Base-by-base conservation (phyloP, 179 eudicot species). In the Beta lomatogona region DNA sequence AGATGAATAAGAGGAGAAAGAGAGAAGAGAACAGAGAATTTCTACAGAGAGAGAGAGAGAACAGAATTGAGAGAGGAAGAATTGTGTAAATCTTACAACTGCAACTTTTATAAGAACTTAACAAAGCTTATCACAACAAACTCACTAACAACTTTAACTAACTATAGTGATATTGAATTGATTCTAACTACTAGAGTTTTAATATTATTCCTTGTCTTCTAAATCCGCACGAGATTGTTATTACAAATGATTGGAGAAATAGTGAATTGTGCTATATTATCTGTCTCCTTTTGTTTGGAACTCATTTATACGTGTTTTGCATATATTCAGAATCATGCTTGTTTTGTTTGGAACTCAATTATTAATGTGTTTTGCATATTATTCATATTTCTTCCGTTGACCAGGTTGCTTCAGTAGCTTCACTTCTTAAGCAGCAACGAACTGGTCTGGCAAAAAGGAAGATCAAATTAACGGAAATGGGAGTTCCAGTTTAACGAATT, bases 331-430 rank as follows among this genome's bases (percentile, higher is more conserved):
- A 36, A 36, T 36, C 41, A 36, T 36, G 46, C 45, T 31, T 46
- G 19, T 66, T 18, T 66, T 44, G 73, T 44, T 44, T 1, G 48
- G 16, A 58, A 31, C 14, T 31, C 9, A 1, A 8, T 4, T 46
- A 31, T 1, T 77, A 21, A 16, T 73, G 16, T 19, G 9, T 73
- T 25, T 16, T 46, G 82, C 73, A 0, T 52, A 22, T 61, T 9
- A n/a, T 59, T 18, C 21, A 28, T 18, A 28, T 50, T 25, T 52
- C 36, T 25, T 41, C 1, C n/a, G 4, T 71, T 68, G 66, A 64
- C 73, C 88, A 95, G 99, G 97, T 95, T 88, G 99, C 99, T 85
- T 90, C 98, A 55, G 88, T 91, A 84, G 89, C 90, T 61, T 90
- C 99, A 11, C 85, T 85, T 80, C 89, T 94, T n/a, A 89, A 77